Percentiles rank a stretch among this genome's conserved stretches.
Evolutionary conservation across 139 green algal genomes (phyloP).

Genomic region (Marvania coccoides): DNA sequence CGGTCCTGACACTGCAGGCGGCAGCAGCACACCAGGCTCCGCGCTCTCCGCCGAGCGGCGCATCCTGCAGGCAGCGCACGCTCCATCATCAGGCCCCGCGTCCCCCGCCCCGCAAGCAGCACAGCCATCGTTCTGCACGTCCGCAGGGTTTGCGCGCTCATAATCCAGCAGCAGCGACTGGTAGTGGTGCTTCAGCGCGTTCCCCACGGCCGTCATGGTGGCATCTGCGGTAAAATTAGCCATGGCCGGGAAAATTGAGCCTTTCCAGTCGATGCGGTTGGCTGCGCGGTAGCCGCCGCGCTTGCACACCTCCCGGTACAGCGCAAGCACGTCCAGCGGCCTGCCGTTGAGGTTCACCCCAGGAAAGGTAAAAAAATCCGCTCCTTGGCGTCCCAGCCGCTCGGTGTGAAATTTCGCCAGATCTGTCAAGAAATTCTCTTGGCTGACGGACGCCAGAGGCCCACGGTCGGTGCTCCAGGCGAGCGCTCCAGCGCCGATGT

Average conservation of each 20-base stretch:
- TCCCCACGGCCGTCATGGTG: slow-evolving; percentile 75
- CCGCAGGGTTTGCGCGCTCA: slow-evolving; percentile 26
- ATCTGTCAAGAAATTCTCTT: neutral
- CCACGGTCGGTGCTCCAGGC: too few species aligned
- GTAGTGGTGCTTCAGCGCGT: slow-evolving; percentile 83
- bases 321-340: slow-evolving; percentile 54
- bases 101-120: neutral
- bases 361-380: slow-evolving; percentile 43
- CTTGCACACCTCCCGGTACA: slow-evolving; percentile 49
- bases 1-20: too few species aligned
- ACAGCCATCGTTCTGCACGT: neutral
- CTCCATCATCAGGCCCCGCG: neutral
- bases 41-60: too few species aligned
- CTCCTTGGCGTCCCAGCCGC: slow-evolving; percentile 7
- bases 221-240: slow-evolving; percentile 60
- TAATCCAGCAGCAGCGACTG: slow-evolving; percentile 69
- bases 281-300: slow-evolving; percentile 35
- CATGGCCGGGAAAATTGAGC: slow-evolving; percentile 65
- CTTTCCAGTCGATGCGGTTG: slow-evolving; percentile 81
- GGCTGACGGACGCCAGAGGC: too few species aligned
- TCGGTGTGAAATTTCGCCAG: neutral
- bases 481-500: too few species aligned
- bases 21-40: too few species aligned
- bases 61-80: neutral
- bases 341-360: slow-evolving; percentile 63